Base-by-base conservation (phyloP, 163 green algal genomes). In the Scenedesmus sp. region DNA sequence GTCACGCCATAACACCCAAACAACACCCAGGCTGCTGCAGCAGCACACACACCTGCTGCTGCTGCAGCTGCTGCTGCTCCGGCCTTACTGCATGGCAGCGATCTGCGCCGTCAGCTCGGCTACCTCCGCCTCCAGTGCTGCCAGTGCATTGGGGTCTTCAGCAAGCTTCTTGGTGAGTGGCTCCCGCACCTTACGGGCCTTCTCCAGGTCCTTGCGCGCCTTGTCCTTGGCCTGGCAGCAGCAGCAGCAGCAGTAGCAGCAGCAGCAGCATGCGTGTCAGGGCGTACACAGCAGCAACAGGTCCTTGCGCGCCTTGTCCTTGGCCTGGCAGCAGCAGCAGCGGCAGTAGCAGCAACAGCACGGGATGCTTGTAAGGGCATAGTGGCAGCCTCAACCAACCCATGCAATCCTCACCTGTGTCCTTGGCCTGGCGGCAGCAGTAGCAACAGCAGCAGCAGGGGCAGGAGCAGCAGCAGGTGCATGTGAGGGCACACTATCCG, bases 161-260 rank as follows among this genome's bases (percentile, higher is more conserved):
- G 90, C 92, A 56, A 97, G 85, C 93, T 96, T 96, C 94, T 98
- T 97, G 88, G 93, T 84, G 18, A 97, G 95, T 13, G 95, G 96
- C 82, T 96, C 95, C 0, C 96, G 92, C 90, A 97, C 92, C 94
- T 96, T 98, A 9, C 86, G 84, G 74, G 93, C 92, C 93, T 98
- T 98, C 82, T 98, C 96, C 15, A 96, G 77, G 57, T 98, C 96
- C 92, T 98, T 98, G 54, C 92, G 95, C 0, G 94, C 96, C 92
- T 98, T 97, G 79, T 96, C 95, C 23, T 94, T 91, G 12, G 95
- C 94, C 95, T 98, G 92, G 20, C 64, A 64, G 91, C 9, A 93
- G 93, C 94, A 97, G 91, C 52, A 73, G n/a, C 76, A 59, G 76
- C 34, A 84, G 26, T 1, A 46, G 34, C 66, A 76, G 15, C 66